These are phyloP conservation scores for Colletotrichum karsti DNA, from an alignment of 2,329 filamentous ascomycete genomes.

Conservation along the genomic window DNA sequence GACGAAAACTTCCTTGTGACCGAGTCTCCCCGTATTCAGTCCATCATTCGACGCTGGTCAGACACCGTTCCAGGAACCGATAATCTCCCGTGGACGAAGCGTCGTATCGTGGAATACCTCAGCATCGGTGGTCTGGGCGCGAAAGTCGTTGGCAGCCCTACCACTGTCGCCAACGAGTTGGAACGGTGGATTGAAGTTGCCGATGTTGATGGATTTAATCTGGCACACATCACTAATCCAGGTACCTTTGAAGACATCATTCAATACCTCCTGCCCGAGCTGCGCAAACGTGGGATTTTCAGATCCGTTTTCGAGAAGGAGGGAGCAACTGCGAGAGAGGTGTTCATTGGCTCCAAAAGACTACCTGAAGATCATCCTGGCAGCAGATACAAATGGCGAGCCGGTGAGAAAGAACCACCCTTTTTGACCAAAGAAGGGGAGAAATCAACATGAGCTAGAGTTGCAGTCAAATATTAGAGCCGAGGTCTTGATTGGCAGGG, in stretches of 20 bases:
- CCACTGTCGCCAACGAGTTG: slow-evolving; percentile 52
- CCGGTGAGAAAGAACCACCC: slow-evolving; percentile 2
- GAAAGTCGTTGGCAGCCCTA: slow-evolving; percentile 53
- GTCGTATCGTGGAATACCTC: slow-evolving; percentile 62
- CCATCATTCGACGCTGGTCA: slow-evolving; percentile 29
- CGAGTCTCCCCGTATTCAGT: slow-evolving; percentile 47
- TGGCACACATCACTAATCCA: slow-evolving; percentile 51
- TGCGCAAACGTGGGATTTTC: slow-evolving; percentile 30
- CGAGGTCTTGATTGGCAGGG: no score
- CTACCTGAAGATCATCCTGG: slow-evolving; percentile 26
- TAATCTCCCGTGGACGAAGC: slow-evolving; percentile 61
- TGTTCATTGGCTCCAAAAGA: slow-evolving; percentile 26
- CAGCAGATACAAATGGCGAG: slow-evolving; percentile 26
- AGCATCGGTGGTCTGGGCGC: slow-evolving; percentile 58
- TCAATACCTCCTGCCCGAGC: slow-evolving; percentile 38
- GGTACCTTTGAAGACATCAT: slow-evolving; percentile 44
- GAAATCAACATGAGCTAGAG: background rate
- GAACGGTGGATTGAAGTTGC: slow-evolving; percentile 52
- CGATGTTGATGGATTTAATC: slow-evolving; percentile 50
- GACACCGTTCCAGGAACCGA: slow-evolving; percentile 24
- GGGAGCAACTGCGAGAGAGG: slow-evolving; percentile 28
- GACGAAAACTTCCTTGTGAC: slow-evolving; percentile 54
- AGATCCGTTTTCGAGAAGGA: slow-evolving; percentile 22
- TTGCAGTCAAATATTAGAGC: no score
- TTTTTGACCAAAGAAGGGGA: background rate